These are phyloP conservation scores for Scleromitrula shiraiana DNA, from an alignment of 2,329 filamentous ascomycete species.

Conservation along the genomic window DNA sequence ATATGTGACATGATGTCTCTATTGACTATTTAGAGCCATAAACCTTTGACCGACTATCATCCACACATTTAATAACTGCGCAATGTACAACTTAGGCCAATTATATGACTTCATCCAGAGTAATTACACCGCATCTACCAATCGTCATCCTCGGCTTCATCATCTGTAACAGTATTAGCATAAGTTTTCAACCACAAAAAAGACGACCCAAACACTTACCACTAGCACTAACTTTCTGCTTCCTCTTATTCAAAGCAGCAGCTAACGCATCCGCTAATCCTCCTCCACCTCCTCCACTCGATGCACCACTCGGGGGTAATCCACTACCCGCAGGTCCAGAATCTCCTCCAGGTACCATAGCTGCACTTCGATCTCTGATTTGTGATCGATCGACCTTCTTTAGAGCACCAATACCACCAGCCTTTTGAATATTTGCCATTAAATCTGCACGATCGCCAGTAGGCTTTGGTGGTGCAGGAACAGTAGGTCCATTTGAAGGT, in stretches of 20 bases:
- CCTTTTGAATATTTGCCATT: conserved; percentile 64
- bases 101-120: background rate
- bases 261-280: conserved; percentile 78
- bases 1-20: background rate
- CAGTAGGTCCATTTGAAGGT: conserved; percentile 39
- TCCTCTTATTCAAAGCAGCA: conserved; percentile 69
- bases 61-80: background rate
- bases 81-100: background rate
- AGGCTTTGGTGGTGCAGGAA: conserved; percentile 38
- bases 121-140: conserved; percentile 40
- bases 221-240: conserved; percentile 89
- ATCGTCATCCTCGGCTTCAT: conserved; percentile 70
- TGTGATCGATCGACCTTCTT: conserved; percentile 67
- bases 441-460: conserved; percentile 49
- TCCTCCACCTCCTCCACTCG: conserved; percentile 46
- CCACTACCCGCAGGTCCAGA: conserved; percentile 45
- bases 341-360: conserved; percentile 48
- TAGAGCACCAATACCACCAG: conserved; percentile 57
- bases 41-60: background rate
- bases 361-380: conserved; percentile 64
- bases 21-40: background rate
- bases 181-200: conserved; percentile 16
- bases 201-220: conserved; percentile 55
- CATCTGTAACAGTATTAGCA: conserved; percentile 46
- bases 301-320: conserved; percentile 43